phyloP scores from a whole-genome alignment of 768 basidiomycete genomes.

The Ramaria sp. region DNA sequence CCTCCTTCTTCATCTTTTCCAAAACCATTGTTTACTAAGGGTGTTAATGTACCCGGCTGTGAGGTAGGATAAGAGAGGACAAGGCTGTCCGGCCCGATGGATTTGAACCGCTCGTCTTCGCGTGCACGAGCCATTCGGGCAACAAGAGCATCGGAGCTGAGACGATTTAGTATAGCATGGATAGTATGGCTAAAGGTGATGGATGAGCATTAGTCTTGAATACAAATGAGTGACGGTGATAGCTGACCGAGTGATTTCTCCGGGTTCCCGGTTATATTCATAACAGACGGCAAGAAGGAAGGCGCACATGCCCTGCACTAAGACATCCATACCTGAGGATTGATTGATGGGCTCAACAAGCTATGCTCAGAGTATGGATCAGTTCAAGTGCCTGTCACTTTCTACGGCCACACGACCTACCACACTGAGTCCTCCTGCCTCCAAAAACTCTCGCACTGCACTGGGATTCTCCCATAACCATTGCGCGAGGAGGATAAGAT shows the following conservation, averaged over 20 bases:
- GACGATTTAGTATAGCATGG: constrained; percentile 79
- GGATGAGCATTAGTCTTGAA: not conserved
- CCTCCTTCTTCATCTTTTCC: constrained; percentile 46
- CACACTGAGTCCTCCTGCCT: constrained; percentile 82
- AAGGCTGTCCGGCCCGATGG: constrained; percentile 74
- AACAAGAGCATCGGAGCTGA: constrained; percentile 82
- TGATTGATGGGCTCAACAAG: constrained; percentile 94
- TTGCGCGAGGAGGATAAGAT: constrained; percentile 72
- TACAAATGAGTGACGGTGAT: not conserved
- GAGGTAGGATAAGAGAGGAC: constrained; percentile 39
- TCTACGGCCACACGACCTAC: constrained; percentile 37
- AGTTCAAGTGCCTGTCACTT: not conserved
- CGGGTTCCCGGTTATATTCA: constrained; percentile 92
- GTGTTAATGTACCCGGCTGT: constrained; percentile 18
- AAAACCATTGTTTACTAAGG: constrained; percentile 22
- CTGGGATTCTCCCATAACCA: constrained; percentile 97
- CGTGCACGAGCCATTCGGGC: constrained; percentile 79
- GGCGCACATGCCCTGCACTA: constrained; percentile 83
- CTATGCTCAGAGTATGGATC: constrained; percentile 27
- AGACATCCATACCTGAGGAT: constrained; percentile 68
- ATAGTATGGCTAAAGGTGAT: constrained; percentile 54
- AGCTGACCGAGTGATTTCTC: constrained; percentile 83
- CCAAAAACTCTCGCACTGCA: constrained; percentile 81
- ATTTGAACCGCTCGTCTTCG: constrained; percentile 90
- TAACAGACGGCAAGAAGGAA: constrained; percentile 92